phyloP scores from a whole-genome alignment of 2,329 filamentous ascomycete species.

The Calonectria pteridis region DNA sequence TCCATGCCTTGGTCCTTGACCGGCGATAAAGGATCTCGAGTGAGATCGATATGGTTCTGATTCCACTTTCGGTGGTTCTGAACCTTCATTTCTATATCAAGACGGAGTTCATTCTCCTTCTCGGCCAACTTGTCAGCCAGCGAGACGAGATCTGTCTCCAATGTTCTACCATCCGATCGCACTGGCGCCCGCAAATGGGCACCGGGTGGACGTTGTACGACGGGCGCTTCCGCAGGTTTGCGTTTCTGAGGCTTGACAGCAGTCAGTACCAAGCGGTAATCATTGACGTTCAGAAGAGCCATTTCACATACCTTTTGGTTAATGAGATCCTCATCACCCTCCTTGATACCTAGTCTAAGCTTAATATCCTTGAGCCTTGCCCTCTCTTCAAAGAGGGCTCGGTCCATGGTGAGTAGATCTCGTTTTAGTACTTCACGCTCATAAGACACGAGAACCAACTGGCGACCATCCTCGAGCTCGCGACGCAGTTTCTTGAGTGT shows the following conservation, averaged over 20 bases:
- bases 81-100: constrained; percentile 88
- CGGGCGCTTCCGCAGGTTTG: constrained; percentile 71
- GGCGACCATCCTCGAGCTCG: constrained; percentile 90
- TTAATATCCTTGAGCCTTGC: constrained; percentile 88
- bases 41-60: constrained; percentile 88
- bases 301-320: constrained; percentile 83
- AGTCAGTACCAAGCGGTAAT: constrained; percentile 50
- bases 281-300: constrained; percentile 48
- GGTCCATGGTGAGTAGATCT: constrained; percentile 81
- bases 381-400: constrained; percentile 85
- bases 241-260: constrained; percentile 75
- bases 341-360: constrained; percentile 88
- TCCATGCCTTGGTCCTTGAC: constrained; percentile 74
- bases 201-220: constrained; percentile 71
- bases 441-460: constrained; percentile 81
- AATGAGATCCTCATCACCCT: constrained; percentile 92
- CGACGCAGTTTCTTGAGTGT: constrained; percentile 92
- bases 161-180: constrained; percentile 75
- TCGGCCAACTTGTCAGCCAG: constrained; percentile 83
- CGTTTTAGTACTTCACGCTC: constrained; percentile 85
- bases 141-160: constrained; percentile 83
- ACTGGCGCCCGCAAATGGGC: constrained; percentile 77
- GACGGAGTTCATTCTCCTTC: constrained; percentile 83
- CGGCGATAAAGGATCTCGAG: constrained; percentile 85
- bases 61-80: constrained; percentile 94